These are phyloP conservation scores for Aureobasidium musti DNA, from an alignment of 2,329 filamentous ascomycete genomes.

Conservation along the genomic window DNA sequence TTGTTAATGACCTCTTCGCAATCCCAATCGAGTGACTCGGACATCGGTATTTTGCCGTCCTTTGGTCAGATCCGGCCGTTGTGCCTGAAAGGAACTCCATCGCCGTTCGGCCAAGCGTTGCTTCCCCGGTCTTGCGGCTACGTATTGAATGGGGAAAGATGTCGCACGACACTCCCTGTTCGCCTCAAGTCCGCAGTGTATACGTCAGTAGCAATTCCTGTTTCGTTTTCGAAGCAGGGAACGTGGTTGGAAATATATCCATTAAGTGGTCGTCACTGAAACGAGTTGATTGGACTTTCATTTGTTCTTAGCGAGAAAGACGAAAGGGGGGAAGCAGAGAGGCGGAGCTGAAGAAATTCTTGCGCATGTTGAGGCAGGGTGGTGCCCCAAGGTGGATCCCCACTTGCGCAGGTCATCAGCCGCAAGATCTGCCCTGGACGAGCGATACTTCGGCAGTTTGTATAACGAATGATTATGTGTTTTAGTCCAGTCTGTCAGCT, in stretches of 20 bases:
- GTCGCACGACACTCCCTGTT: constrained; percentile 9
- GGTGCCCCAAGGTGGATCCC: constrained; percentile 1
- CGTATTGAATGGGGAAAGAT: constrained; percentile 13
- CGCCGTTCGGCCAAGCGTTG: constrained; percentile 19
- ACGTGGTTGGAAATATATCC: neutral
- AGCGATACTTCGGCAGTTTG: constrained; percentile 17
- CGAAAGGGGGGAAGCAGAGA: neutral
- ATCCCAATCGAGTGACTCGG: neutral
- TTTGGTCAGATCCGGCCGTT: constrained; percentile 22
- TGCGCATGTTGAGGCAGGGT: constrained; percentile 10
- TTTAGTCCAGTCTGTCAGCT: neutral
- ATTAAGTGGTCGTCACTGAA: neutral
- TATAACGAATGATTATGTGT: neutral
- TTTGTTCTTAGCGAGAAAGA: neutral
- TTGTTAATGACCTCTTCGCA: neutral
- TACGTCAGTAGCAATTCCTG: neutral
- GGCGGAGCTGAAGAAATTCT: neutral
- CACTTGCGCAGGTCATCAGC: constrained; percentile 18
- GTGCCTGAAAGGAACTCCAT: neutral
- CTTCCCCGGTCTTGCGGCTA: constrained; percentile 15
- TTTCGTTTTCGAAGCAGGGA: neutral
- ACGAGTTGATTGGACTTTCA: neutral
- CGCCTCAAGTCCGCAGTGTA: neutral
- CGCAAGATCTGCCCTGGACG: constrained; percentile 4
- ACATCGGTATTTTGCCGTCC: neutral